phyloP scores from a whole-genome alignment of 371 early-diverging fungal species.

The Neoconidiobolus thromboides region DNA sequence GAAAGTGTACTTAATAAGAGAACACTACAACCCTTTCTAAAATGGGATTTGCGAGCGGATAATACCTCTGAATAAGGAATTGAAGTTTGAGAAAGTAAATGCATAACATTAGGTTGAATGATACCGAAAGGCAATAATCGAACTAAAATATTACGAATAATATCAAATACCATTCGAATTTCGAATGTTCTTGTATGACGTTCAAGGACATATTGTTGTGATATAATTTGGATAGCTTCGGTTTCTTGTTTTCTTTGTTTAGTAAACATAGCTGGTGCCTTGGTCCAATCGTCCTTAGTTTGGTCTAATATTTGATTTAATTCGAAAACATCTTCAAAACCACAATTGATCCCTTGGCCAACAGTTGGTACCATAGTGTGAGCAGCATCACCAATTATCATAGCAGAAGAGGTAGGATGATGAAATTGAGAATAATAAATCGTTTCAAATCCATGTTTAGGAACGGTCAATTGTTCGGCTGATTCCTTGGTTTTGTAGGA shows the following conservation, averaged over 20 bases:
- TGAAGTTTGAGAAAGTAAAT: background rate
- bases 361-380: constrained; percentile 4
- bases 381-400: constrained; percentile 4
- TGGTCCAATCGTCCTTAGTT: background rate
- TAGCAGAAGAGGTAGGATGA: background rate
- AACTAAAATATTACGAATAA: background rate
- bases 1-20: too few species aligned
- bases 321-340: constrained; percentile 3
- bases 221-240: background rate
- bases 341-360: constrained; percentile 5
- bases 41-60: too few species aligned
- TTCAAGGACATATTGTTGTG: background rate
- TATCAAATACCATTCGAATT: background rate
- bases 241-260: background rate
- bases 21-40: too few species aligned
- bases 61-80: too few species aligned
- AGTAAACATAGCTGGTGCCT: background rate
- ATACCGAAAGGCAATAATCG: background rate
- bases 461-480: too few species aligned
- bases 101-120: constrained; percentile 2
- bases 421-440: background rate
- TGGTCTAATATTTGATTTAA: background rate
- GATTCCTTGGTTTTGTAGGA: too few species aligned
- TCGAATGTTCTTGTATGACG: background rate
- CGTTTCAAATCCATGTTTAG: too few species aligned